Conservation (phyloP, 257 asterid genomes). For the Asclepias syriaca region DNA sequence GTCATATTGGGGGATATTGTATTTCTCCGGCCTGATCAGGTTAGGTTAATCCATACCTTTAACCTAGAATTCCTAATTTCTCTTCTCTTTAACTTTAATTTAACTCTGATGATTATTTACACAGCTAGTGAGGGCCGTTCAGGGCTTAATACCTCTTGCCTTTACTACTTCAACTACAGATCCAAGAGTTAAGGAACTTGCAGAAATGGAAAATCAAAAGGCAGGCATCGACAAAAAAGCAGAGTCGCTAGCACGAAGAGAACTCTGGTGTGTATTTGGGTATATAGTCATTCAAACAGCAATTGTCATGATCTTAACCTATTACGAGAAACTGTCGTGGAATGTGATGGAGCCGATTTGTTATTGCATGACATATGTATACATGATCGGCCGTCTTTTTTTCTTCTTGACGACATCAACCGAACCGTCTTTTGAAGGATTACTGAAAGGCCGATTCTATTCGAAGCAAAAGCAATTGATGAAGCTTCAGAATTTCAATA, state of each 20-base stretch:
- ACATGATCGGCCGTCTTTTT: slow-evolving; percentile 46
- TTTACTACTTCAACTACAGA: slow-evolving; percentile 25
- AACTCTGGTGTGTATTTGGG: slow-evolving; percentile 68
- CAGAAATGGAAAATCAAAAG: slow-evolving; percentile 57
- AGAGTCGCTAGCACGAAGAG: slow-evolving; percentile 37
- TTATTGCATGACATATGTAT: slow-evolving; percentile 41
- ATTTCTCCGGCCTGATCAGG: slow-evolving; percentile 68
- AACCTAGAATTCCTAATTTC: no score
- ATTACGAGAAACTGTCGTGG: slow-evolving; percentile 64
- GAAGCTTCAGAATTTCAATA: slow-evolving; percentile 36
- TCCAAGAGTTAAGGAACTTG: slow-evolving; percentile 46
- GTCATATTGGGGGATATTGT: slow-evolving; percentile 64
- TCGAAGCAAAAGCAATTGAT: slow-evolving; percentile 57
- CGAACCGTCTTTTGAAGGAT: slow-evolving; percentile 60
- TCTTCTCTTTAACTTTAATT: no score
- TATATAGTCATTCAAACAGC: slow-evolving; percentile 62
- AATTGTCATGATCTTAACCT: slow-evolving; percentile 55
- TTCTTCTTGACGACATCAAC: slow-evolving; percentile 51
- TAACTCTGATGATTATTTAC: no score
- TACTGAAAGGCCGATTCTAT: slow-evolving; percentile 46
- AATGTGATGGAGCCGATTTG: slow-evolving; percentile 80
- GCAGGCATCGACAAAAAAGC: slow-evolving; percentile 57
- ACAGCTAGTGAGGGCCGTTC: slow-evolving; percentile 85
- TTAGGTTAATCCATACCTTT: slow-evolving; percentile 16
- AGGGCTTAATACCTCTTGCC: slow-evolving; percentile 45